Evolutionary conservation across 495 filamentous ascomycete genomes (phyloP), one percentile per base, ranked within the genome.

Genomic region (Xylaria flabelliformis): DNA sequence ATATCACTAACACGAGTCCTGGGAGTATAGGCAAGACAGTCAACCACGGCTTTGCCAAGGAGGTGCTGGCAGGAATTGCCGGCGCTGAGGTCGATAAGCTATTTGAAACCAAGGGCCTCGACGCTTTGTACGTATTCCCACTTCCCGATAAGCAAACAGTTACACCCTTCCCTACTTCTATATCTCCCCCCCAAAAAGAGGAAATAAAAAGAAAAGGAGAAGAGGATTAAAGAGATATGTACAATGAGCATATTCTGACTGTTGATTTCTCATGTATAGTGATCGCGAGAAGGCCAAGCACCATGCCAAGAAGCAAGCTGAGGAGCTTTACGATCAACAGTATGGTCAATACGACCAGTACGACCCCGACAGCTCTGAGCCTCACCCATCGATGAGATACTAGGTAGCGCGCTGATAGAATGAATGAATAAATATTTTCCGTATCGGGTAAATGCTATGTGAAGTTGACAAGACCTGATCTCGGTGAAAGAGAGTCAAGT

Each of bases 21-120:
- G 42, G 10, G 13, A 42, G 8, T 34, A 72, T 69, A 93, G 91
- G 92, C 84, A 90, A 93, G 83, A 72, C 84, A 1, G 90, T 93
- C 73, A 85, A 83, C 74, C 93, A 95, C 83, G 84, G 82, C 48
- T 90, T 93, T 77, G 93, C 93, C 80, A 95, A 95, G 85, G 93
- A 94, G 81, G 77, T 90, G 46, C 83, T 95, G 24, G 90, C 86
- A 56, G 92, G 89, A 73, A 77, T 94, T 61, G 92, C 90, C 61
- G 92, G 89, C 51, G 89, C 87, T 69, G 91, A 95, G 81, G 86
- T 93, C 70, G 93, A 97, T 85, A 93, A 90, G 83, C 85, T 95
- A 42, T 85, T 87, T 77, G 91, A 95, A 88, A 92, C 89, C 77
- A 94, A 93, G 87, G 92, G 92, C 36, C 84, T 91, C 72, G 90